Conservation (phyloP, 2,329 filamentous ascomycete genomes). For the Talaromyces pinophilus region DNA sequence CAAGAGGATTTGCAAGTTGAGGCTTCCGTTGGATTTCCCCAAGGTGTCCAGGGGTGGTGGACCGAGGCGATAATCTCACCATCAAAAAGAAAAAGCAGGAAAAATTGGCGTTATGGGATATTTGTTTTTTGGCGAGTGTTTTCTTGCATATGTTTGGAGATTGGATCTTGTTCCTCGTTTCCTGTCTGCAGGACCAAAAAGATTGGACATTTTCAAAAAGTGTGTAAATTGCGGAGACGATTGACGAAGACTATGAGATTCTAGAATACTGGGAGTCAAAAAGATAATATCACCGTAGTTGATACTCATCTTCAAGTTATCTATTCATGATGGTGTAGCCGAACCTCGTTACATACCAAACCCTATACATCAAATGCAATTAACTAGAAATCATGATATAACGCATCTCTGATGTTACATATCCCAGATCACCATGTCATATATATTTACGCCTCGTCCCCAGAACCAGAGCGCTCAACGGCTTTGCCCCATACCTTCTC, state of each 20-base stretch:
- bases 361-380: not conserved
- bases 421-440: not conserved
- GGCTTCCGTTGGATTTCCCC: constrained; percentile 80
- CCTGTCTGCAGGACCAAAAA: not conserved
- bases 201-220: not conserved
- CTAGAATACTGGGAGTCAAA: not conserved
- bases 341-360: not conserved
- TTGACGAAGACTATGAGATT: constrained; percentile 1
- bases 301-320: not conserved
- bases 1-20: constrained; percentile 66
- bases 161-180: not conserved
- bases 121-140: not conserved
- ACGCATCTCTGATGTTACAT: constrained; percentile 2
- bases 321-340: not conserved
- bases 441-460: constrained; percentile 17
- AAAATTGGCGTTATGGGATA: not conserved
- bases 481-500: constrained; percentile 44
- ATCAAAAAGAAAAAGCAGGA: not conserved
- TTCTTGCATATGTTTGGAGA: constrained; percentile 6
- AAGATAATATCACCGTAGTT: not conserved
- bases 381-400: not conserved
- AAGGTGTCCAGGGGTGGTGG: constrained; percentile 51
- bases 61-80: constrained; percentile 15
- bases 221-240: not conserved
- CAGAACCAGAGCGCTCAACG: constrained; percentile 26